phyloP scores from a whole-genome alignment of 2,329 filamentous ascomycete genomes.

The Pyrenophora seminiperda region DNA sequence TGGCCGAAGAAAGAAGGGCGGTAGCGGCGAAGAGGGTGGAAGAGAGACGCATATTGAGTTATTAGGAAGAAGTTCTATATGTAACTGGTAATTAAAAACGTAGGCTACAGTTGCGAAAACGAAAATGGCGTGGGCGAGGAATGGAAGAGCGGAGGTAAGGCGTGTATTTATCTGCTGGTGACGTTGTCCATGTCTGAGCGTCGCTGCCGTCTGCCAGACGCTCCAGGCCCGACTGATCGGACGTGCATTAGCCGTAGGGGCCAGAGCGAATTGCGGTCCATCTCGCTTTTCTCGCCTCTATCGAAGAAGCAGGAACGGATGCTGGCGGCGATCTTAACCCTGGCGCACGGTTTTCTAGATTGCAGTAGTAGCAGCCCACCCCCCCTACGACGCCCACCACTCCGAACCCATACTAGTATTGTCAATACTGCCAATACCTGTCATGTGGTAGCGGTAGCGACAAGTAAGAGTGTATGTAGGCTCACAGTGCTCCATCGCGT shows the following conservation, averaged over 20 bases:
- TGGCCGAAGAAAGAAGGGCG: slow-evolving; percentile 48
- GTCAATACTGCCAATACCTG: too few relatives aligned
- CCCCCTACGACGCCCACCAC: neutral
- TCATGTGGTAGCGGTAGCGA: too few relatives aligned
- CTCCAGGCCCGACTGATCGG: slow-evolving; percentile 12
- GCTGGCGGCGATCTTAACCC: slow-evolving; percentile 4
- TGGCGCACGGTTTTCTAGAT: neutral
- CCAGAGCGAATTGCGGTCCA: slow-evolving; percentile 20
- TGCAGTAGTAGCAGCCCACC: neutral
- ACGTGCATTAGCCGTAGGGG: slow-evolving; percentile 25
- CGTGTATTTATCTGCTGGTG: slow-evolving; percentile 26
- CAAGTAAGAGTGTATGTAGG: too few relatives aligned
- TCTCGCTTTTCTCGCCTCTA: slow-evolving; percentile 7
- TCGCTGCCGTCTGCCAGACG: slow-evolving; percentile 3
- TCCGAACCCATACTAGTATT: neutral
- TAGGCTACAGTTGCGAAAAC: slow-evolving; percentile 1
- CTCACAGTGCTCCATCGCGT: slow-evolving; percentile 11
- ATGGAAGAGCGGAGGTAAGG: slow-evolving; percentile 5
- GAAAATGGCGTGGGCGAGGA: slow-evolving; percentile 5
- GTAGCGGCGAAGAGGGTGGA: slow-evolving; percentile 45
- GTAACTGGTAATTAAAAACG: slow-evolving; percentile 13
- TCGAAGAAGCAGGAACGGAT: slow-evolving; percentile 13
- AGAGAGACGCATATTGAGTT: slow-evolving; percentile 41
- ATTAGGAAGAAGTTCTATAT: neutral
- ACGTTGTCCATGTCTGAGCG: slow-evolving; percentile 19